Conservation (phyloP, 768 basidiomycete genomes). For the Boletus sp. region DNA sequence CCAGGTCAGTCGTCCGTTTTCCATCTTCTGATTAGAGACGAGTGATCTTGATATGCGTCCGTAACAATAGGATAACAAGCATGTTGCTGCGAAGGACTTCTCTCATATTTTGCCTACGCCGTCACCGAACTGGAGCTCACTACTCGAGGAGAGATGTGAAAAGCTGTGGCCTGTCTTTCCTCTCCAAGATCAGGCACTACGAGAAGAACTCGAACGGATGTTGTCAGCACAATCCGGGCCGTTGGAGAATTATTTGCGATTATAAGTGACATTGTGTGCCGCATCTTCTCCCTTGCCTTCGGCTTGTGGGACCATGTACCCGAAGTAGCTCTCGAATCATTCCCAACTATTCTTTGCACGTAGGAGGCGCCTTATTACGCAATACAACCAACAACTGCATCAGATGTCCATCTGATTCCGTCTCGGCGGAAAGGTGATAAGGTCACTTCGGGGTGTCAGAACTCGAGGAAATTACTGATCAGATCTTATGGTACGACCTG, state of each 20-base stretch:
- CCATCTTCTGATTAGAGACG: neutral
- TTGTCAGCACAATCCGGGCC: slow-evolving; percentile 4
- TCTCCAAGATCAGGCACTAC: slow-evolving; percentile 18
- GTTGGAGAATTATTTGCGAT: neutral
- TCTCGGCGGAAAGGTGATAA: neutral
- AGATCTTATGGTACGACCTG: neutral
- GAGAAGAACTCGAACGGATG: slow-evolving; percentile 18
- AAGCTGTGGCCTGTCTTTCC: slow-evolving; percentile 22
- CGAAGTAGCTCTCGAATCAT: neutral
- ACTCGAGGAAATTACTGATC: neutral
- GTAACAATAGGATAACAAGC: slow-evolving; percentile 33
- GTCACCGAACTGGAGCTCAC: slow-evolving; percentile 69
- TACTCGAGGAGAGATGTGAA: slow-evolving; percentile 16
- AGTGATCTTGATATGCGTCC: neutral
- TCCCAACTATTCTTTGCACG: neutral
- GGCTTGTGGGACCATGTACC: neutral
- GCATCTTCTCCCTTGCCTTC: neutral
- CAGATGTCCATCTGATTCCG: neutral
- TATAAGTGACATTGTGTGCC: neutral
- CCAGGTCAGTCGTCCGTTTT: slow-evolving; percentile 16
- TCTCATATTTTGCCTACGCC: slow-evolving; percentile 74
- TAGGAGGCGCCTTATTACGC: neutral
- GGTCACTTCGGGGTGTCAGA: neutral
- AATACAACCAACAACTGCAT: neutral
- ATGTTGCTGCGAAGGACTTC: slow-evolving; percentile 73